Evolutionary conservation across 768 basidiomycete species (phyloP).

Genomic region (Mycena filopes): DNA sequence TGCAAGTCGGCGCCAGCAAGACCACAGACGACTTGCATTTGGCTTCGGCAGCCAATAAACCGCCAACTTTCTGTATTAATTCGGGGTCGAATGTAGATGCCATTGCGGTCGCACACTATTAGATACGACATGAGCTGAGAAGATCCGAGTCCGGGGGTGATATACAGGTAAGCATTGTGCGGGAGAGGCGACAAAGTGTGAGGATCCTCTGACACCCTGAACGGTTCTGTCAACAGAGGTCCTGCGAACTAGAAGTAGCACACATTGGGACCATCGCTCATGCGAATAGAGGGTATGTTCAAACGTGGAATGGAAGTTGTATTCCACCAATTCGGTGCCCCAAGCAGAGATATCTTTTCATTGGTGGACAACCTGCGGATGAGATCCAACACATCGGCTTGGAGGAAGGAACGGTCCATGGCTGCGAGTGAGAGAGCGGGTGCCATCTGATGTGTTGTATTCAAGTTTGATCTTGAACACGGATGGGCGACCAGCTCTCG

Average conservation of each 20-base stretch:
- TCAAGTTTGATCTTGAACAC: slow-evolving; percentile 50
- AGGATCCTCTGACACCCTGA: slow-evolving; percentile 75
- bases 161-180: slow-evolving; percentile 72
- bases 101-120: slow-evolving; percentile 80
- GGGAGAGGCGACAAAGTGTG: slow-evolving; percentile 71
- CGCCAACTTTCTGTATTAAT: slow-evolving; percentile 63
- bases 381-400: slow-evolving; percentile 62
- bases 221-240: slow-evolving; percentile 2
- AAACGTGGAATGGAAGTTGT: slow-evolving; percentile 66
- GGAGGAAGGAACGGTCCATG: slow-evolving; percentile 58
- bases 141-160: neutral
- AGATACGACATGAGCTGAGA: neutral
- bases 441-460: no score
- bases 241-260: slow-evolving; percentile 5
- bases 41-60: slow-evolving; percentile 71
- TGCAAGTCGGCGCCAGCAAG: slow-evolving; percentile 79
- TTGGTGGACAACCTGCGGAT: slow-evolving; percentile 65
- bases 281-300: slow-evolving; percentile 72
- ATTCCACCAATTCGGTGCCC: slow-evolving; percentile 80
- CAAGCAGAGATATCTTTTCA: slow-evolving; percentile 72
- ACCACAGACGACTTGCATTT: slow-evolving; percentile 73
- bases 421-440: no score
- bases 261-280: slow-evolving; percentile 77
- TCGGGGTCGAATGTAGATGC: slow-evolving; percentile 77
- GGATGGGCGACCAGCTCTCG: slow-evolving; percentile 41